These are phyloP conservation scores for Tricholoma hemisulphureum DNA, from an alignment of 768 basidiomycete genomes.

Conservation along the genomic window DNA sequence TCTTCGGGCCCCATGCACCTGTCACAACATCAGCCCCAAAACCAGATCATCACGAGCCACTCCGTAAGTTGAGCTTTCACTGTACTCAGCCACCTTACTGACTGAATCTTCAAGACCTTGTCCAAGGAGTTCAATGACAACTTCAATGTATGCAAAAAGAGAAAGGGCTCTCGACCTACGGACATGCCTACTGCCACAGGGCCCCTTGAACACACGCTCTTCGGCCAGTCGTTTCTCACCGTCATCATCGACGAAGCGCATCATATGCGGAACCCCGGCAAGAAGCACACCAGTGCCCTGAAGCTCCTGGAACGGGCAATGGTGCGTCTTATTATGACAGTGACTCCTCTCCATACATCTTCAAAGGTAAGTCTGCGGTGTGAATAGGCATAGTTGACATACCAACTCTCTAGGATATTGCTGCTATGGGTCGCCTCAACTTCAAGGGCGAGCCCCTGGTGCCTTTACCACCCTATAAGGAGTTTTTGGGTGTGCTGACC, in stretches of 20 bases:
- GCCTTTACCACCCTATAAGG: constrained; percentile 1
- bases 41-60: constrained; percentile 24
- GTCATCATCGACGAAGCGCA: constrained; percentile 24
- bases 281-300: constrained; percentile 12
- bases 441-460: not conserved
- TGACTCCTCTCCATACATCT: constrained; percentile 24
- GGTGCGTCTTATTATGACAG: constrained; percentile 17
- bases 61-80: constrained; percentile 19
- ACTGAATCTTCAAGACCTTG: constrained; percentile 13
- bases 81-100: not conserved
- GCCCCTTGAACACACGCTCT: constrained; percentile 10
- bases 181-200: constrained; percentile 4
- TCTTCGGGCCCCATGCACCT: constrained; percentile 11
- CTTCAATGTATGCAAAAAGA: not conserved
- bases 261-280: constrained; percentile 17
- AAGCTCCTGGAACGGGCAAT: constrained; percentile 8
- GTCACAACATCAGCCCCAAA: too few relatives aligned
- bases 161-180: constrained; percentile 14
- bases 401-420: constrained; percentile 21
- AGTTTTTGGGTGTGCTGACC: constrained; percentile 2
- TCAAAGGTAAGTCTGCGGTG: constrained; percentile 16
- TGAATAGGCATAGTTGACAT: not conserved
- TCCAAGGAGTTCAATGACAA: constrained; percentile 9
- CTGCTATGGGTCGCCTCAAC: constrained; percentile 21
- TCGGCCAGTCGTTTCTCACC: constrained; percentile 15